These are phyloP conservation scores for Ceratocystis ficicola DNA, from an alignment of 2,329 filamentous ascomycete genomes.

Conservation along the genomic window DNA sequence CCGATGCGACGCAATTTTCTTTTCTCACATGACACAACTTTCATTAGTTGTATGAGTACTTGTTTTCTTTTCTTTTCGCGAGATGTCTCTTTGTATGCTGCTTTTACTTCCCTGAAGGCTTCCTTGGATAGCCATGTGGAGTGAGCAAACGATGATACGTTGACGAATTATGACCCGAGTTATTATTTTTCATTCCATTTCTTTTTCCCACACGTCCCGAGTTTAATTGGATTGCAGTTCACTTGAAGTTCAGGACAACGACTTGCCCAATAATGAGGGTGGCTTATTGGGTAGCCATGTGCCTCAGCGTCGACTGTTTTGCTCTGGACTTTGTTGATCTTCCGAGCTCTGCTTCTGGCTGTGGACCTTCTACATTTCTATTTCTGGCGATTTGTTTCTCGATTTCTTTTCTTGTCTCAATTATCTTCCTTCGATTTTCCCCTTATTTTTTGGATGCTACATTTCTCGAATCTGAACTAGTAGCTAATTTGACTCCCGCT, in stretches of 20 bases:
- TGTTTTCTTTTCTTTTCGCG: constrained; percentile 20
- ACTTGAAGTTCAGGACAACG: not conserved
- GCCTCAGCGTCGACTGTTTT: not conserved
- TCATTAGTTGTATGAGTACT: constrained; percentile 2
- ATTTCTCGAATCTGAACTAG: constrained; percentile 16
- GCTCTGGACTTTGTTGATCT: not conserved
- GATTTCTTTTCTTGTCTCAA: constrained; percentile 21
- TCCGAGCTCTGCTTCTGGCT: not conserved
- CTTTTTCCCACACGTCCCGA: not conserved
- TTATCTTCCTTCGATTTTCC: not conserved
- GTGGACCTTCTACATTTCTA: constrained; percentile 10
- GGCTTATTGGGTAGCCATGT: not conserved
- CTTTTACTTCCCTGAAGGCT: constrained; percentile 7
- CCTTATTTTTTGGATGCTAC: constrained; percentile 22
- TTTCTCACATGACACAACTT: constrained; percentile 15
- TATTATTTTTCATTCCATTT: constrained; percentile 3
- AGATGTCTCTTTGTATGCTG: constrained; percentile 15
- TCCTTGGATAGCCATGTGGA: not conserved
- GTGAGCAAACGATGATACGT: constrained; percentile 15
- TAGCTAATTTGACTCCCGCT: not conserved
- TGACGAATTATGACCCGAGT: constrained; percentile 22
- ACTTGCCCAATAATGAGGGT: not conserved
- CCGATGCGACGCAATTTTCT: constrained; percentile 1
- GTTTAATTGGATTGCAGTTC: not conserved
- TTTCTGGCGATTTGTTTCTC: constrained; percentile 22